phyloP scores from a whole-genome alignment of 2,329 filamentous ascomycete genomes.

The Talaromyces sp. region DNA sequence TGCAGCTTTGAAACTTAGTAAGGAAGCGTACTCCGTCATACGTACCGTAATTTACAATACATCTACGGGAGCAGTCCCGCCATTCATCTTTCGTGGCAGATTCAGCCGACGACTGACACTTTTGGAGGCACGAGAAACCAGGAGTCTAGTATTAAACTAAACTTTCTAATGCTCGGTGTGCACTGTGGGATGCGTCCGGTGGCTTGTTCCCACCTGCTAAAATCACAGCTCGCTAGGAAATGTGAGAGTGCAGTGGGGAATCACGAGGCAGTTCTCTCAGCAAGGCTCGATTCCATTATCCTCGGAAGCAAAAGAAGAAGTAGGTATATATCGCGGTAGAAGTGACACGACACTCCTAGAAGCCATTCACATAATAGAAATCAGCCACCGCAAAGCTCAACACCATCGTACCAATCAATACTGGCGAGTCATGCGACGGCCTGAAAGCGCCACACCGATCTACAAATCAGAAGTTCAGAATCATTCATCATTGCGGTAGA shows the following conservation, averaged over 20 bases:
- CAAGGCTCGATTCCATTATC: background rate
- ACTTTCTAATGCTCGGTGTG: background rate
- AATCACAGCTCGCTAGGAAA: background rate
- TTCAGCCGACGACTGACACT: background rate
- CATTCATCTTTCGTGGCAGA: slow-evolving; percentile 1
- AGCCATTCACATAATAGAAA: background rate
- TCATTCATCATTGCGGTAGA: background rate
- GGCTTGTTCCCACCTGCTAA: background rate
- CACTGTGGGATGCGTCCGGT: background rate
- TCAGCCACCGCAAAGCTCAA: background rate
- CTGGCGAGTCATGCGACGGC: background rate
- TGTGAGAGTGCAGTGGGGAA: background rate
- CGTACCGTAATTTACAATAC: background rate
- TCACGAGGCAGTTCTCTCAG: no score
- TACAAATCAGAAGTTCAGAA: background rate
- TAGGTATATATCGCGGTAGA: background rate
- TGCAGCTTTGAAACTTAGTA: no score
- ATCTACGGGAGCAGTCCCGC: background rate
- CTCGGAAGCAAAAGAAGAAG: background rate
- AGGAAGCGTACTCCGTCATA: no score
- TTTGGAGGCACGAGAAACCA: background rate
- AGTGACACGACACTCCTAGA: background rate
- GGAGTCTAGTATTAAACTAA: background rate
- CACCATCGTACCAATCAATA: background rate
- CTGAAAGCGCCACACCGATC: background rate